Evolutionary conservation across 768 basidiomycete species (phyloP), one percentile per base, ranked within the genome.

Genomic region (Pilatotrama ljubarskyi): DNA sequence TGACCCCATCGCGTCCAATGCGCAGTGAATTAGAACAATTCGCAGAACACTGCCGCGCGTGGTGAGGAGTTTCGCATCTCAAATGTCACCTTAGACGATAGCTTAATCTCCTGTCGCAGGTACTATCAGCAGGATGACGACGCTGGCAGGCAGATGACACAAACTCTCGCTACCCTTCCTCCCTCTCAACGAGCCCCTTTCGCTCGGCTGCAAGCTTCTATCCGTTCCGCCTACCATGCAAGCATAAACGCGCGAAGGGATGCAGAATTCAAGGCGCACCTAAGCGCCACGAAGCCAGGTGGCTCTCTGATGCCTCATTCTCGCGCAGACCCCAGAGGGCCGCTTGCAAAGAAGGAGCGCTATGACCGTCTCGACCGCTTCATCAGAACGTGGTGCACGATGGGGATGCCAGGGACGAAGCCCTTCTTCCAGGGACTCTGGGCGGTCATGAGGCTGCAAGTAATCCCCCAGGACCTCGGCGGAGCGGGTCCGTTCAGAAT

Each of bases 171-270:
- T 44, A 87, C 86, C 35, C 80, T 94, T 3, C 88, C 89, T 7
- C 84, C 92, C 2, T 86, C 90, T 0, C 93, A 95, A 65, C 87
- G 91, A 58, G 91, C 93, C 9, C 88, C 91, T 0, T 96, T 89
- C 72, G 88, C 91, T 20, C 86, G 91, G 58, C 74, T 95, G 18
- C 94, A 96, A 71, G 88, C 93, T 1, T 90, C 90, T 18, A 87
- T 95, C 25, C 86, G 94, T 42, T 86, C 92, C 40, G 86, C 87
- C 44, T 95, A 88, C 68, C 94, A 96, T 72, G 84, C 86, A 50
- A 90, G 85, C 60, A 82, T 93, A 63, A 88, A 88, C 62, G 82
- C 84, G 37, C 81, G 92, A 36, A 80, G 88, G 51, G 84, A 87
- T 58, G 88, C 92, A 17, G 93, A 95, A 69, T 93, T 93, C 72